Conservation (phyloP, 2,329 filamentous ascomycete genomes). For the Penicillium sp. region DNA sequence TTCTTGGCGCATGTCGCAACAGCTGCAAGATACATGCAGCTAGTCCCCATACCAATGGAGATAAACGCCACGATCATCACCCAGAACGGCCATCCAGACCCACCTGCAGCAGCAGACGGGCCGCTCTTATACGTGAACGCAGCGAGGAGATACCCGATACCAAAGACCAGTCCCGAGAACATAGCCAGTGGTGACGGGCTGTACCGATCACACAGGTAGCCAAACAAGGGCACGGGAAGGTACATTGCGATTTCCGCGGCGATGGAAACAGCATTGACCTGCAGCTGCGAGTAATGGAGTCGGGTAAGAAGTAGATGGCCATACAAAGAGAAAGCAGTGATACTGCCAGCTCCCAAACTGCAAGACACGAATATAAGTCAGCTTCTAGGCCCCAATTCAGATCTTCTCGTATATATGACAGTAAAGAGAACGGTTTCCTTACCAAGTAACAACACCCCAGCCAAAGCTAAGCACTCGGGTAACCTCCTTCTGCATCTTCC, state of each 20-base stretch:
- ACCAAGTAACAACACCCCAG: conserved; percentile 61
- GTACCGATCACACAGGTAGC: conserved; percentile 86
- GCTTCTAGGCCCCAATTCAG: not conserved
- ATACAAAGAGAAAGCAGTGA: conserved; percentile 92
- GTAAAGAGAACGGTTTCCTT: conserved; percentile 12
- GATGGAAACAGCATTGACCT: conserved; percentile 87
- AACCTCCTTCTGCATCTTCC: conserved; percentile 52
- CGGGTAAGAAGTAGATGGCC: conserved; percentile 83
- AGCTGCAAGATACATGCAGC: conserved; percentile 81
- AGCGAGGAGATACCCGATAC: conserved; percentile 76
- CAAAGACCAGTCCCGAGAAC: conserved; percentile 70
- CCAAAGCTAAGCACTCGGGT: conserved; percentile 56
- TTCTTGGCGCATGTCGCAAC: conserved; percentile 99
- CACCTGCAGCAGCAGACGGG: conserved; percentile 51
- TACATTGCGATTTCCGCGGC: conserved; percentile 86
- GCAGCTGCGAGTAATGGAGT: conserved; percentile 83
- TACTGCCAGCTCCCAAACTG: conserved; percentile 79
- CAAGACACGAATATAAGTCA: conserved; percentile 7
- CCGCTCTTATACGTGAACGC: conserved; percentile 70
- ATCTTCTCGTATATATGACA: not conserved
- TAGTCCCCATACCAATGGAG: conserved; percentile 76
- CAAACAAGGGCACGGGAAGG: conserved; percentile 83
- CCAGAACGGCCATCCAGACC: conserved; percentile 66
- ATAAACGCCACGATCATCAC: conserved; percentile 85
- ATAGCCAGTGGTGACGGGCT: conserved; percentile 76